phyloP scores from a whole-genome alignment of 1,139 yeast genomes.

The Yamadazyma sp. region DNA sequence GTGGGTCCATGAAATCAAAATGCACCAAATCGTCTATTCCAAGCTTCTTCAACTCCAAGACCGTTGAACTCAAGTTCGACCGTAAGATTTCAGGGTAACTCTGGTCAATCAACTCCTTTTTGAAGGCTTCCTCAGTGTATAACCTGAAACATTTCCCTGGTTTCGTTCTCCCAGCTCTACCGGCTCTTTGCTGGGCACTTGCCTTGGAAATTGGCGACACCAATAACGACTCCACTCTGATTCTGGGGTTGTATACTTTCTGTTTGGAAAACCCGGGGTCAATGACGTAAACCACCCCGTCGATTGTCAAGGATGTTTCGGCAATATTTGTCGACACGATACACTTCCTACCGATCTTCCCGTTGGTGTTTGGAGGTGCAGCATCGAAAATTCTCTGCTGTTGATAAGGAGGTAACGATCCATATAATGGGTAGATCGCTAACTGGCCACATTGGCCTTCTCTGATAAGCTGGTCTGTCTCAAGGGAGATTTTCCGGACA shows the following conservation, averaged over 20 bases:
- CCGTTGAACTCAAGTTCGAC: constrained; percentile 88
- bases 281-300: constrained; percentile 94
- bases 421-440: constrained; percentile 88
- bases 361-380: constrained; percentile 75
- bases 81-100: constrained; percentile 94
- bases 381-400: constrained; percentile 92
- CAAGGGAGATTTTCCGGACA: constrained; percentile 80
- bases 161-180: constrained; percentile 99
- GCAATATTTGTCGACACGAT: constrained; percentile 96
- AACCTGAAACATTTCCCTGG: constrained; percentile 97
- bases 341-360: constrained; percentile 90
- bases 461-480: constrained; percentile 82
- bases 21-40: constrained; percentile 96
- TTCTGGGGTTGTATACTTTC: constrained; percentile 94
- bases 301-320: constrained; percentile 95
- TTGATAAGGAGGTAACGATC: constrained; percentile 93
- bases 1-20: constrained; percentile 98
- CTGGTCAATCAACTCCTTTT: constrained; percentile 90
- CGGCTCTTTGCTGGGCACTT: constrained; percentile 97
- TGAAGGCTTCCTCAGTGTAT: constrained; percentile 95
- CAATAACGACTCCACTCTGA: constrained; percentile 88
- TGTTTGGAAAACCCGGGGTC: constrained; percentile 98
- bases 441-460: constrained; percentile 91
- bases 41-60: constrained; percentile 85
- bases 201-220: constrained; percentile 98